Percentiles rank a stretch among this genome's conserved stretches.
These are phyloP conservation scores for Bruguiera gymnorhiza DNA, from an alignment of 345 rosid species.

Conservation along the genomic window DNA sequence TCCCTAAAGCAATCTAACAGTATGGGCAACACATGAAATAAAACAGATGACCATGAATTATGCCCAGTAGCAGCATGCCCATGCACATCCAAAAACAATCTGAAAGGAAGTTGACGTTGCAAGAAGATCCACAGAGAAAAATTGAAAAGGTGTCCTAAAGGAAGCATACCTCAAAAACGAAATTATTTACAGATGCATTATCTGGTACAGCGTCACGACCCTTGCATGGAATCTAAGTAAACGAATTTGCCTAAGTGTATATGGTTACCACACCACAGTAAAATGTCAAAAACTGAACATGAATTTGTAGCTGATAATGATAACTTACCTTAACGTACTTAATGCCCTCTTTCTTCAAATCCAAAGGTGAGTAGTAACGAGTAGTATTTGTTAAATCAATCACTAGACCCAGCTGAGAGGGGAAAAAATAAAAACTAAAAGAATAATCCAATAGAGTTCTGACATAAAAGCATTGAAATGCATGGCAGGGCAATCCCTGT, in stretches of 20 bases:
- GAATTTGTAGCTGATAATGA: background rate
- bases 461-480: no score
- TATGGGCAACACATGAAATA: no score
- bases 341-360: conserved; percentile 82
- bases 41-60: no score
- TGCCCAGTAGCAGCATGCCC: no score
- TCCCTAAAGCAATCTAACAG: no score
- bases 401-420: conserved; percentile 87
- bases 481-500: no score
- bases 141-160: background rate
- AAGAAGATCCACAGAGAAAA: background rate
- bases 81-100: background rate
- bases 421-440: background rate
- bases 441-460: no score
- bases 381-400: conserved; percentile 96
- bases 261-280: background rate
- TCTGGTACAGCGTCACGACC: conserved; percentile 95
- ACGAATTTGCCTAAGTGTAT: conserved; percentile 18
- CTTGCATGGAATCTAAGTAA: conserved; percentile 74
- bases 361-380: conserved; percentile 70
- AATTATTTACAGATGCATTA: conserved; percentile 76
- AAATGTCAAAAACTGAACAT: background rate
- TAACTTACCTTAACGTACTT: conserved; percentile 81
- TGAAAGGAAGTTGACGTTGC: background rate
- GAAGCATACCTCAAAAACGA: conserved; percentile 73